phyloP scores from a whole-genome alignment of 2,329 filamentous ascomycete genomes.

The Colletotrichum gigasporum region DNA sequence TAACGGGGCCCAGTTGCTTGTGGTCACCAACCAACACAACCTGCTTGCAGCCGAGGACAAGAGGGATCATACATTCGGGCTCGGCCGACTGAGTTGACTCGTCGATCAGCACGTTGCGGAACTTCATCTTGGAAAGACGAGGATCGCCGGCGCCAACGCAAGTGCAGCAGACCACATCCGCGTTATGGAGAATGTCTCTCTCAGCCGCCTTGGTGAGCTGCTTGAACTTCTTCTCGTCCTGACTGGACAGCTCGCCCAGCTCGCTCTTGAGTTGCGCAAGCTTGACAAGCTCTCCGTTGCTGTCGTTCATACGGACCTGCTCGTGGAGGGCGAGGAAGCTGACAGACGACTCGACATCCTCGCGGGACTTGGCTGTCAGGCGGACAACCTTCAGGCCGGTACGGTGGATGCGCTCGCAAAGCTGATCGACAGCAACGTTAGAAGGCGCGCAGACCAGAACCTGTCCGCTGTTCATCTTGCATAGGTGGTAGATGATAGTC shows the following conservation, averaged over 20 bases:
- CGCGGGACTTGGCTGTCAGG: constrained; percentile 97
- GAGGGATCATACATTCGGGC: constrained; percentile 97
- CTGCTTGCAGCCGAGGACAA: constrained; percentile 97
- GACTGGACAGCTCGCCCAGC: constrained; percentile 88
- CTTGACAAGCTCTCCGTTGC: constrained; percentile 91
- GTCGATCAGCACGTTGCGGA: constrained; percentile 96
- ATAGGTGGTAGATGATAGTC: constrained; percentile 97
- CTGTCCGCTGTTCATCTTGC: constrained; percentile 93
- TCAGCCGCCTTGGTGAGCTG: constrained; percentile 93
- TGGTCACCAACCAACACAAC: constrained; percentile 98
- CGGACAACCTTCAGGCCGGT: constrained; percentile 97
- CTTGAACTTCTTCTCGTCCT: constrained; percentile 99
- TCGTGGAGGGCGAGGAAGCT: constrained; percentile 95
- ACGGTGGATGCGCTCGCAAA: constrained; percentile 94
- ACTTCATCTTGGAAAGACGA: constrained; percentile 95
- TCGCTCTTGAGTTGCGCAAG: constrained; percentile 93
- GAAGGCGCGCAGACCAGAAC: constrained; percentile 97
- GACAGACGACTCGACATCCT: constrained; percentile 98
- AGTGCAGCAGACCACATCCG: constrained; percentile 98
- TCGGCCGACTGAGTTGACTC: constrained; percentile 98
- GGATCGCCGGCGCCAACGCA: constrained; percentile 98
- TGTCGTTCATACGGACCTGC: constrained; percentile 97
- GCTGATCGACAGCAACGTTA: constrained; percentile 97
- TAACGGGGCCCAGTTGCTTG: constrained; percentile 96
- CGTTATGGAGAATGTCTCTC: constrained; percentile 92